phyloP scores from a whole-genome alignment of 2,329 filamentous ascomycete species.

The Fusarium brachygibbosum region DNA sequence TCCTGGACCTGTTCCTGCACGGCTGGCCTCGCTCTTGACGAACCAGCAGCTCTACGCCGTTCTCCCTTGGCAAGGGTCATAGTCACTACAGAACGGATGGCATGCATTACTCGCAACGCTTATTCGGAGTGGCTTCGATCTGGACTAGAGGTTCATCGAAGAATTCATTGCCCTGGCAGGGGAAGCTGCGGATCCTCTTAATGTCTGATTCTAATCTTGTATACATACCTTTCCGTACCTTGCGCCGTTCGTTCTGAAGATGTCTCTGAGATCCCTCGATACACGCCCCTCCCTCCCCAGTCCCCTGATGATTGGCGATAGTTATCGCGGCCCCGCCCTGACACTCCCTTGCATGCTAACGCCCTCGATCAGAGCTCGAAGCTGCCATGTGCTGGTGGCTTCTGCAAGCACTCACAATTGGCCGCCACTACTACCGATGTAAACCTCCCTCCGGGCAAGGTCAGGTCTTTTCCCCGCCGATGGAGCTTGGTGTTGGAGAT shows the following conservation, averaged over 20 bases:
- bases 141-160: constrained; percentile 45
- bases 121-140: constrained; percentile 38
- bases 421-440: constrained; percentile 45
- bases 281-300: constrained; percentile 42
- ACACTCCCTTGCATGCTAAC: constrained; percentile 55
- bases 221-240: constrained; percentile 55
- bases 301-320: constrained; percentile 48
- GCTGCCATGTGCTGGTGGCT: constrained; percentile 55
- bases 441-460: constrained; percentile 50
- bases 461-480: constrained; percentile 47
- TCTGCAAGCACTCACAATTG: constrained; percentile 48
- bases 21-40: constrained; percentile 25
- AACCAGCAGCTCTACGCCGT: constrained; percentile 28
- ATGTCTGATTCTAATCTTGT: constrained; percentile 59
- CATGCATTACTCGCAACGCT: constrained; percentile 34
- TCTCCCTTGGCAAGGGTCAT: constrained; percentile 50
- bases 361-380: constrained; percentile 53
- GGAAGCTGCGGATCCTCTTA: constrained; percentile 44
- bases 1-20: constrained; percentile 26
- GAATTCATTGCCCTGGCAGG: constrained; percentile 48
- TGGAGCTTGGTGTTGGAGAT: constrained; percentile 23
- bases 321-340: constrained; percentile 48
- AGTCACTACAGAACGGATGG: constrained; percentile 36
- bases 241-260: constrained; percentile 42
- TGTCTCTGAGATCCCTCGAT: constrained; percentile 35